Evolutionary conservation across 441 rosid species (phyloP).

Genomic region (Manihot esculenta): DNA sequence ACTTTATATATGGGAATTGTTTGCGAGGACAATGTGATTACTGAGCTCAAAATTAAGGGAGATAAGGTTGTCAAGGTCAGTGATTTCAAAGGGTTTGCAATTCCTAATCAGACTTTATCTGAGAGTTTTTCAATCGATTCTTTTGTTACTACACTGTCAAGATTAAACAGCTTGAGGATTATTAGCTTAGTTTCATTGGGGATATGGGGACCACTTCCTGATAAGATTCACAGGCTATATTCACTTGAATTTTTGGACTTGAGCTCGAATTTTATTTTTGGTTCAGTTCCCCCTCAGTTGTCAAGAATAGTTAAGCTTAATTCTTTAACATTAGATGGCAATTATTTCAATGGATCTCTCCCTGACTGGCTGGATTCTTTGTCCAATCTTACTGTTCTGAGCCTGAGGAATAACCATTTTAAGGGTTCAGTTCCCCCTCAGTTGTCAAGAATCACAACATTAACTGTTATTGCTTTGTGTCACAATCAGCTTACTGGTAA

Average conservation of each 20-base stretch:
- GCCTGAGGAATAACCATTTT: conserved; percentile 68
- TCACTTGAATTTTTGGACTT: conserved; percentile 86
- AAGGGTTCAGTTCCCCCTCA: conserved; percentile 77
- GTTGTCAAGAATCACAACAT: conserved; percentile 48
- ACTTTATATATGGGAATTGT: conserved; percentile 53
- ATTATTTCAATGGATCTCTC: conserved; percentile 70
- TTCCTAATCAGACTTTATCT: conserved; percentile 70
- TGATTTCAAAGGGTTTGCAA: conserved; percentile 56
- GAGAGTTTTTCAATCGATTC: conserved; percentile 75
- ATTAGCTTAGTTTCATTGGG: conserved; percentile 84
- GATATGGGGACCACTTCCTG: conserved; percentile 86
- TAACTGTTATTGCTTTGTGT: conserved; percentile 71
- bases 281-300: conserved; percentile 62
- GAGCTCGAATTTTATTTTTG: conserved; percentile 83
- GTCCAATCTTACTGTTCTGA: conserved; percentile 59
- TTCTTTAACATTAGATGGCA: conserved; percentile 60
- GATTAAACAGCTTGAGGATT: conserved; percentile 73
- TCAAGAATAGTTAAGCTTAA: conserved; percentile 77
- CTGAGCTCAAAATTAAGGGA: conserved; percentile 83
- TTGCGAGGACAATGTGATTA: conserved; percentile 61
- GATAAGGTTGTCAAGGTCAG: conserved; percentile 60
- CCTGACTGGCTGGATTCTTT: conserved; percentile 69
- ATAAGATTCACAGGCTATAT: conserved; percentile 71
- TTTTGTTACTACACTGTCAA: conserved; percentile 72
- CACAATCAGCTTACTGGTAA: conserved; percentile 77